Conservation (phyloP, 75 land plant species). For the Sequoia sempervirens region DNA sequence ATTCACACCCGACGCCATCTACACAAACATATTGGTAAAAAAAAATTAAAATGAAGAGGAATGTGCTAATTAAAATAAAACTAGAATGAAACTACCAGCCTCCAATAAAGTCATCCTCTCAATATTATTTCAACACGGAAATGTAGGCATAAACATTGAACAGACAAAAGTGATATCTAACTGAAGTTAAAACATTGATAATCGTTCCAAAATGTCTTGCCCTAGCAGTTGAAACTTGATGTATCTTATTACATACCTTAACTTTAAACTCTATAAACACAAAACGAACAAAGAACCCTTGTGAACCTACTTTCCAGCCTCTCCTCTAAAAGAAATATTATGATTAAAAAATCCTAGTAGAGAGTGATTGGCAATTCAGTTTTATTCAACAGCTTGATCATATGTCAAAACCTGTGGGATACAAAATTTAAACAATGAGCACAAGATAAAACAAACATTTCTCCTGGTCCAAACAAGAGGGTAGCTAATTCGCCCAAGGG, state of each 20-base stretch:
- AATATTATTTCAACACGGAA: not conserved
- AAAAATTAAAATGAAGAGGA: not conserved
- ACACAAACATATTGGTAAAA: not conserved
- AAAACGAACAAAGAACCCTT: not conserved
- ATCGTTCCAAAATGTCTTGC: not conserved
- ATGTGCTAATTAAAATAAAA: not conserved
- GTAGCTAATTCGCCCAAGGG: not conserved
- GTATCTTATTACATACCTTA: not conserved
- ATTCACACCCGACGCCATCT: slow-evolving; percentile 18
- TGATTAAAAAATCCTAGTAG: not conserved
- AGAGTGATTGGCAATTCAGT: not conserved
- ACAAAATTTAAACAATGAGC: not conserved
- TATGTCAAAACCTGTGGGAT: not conserved
- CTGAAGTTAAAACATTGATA: not conserved
- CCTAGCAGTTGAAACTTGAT: not conserved
- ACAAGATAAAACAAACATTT: too few relatives aligned
- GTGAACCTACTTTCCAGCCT: not conserved
- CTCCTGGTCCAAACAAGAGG: not conserved
- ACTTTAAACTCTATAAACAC: not conserved
- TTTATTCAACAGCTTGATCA: not conserved
- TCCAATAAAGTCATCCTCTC: not conserved
- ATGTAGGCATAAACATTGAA: not conserved
- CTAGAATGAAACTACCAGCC: not conserved
- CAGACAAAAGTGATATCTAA: not conserved
- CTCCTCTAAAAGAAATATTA: not conserved